Conservation (phyloP, 2,329 filamentous ascomycete species). For the Pseudofabraea citricarpa region DNA sequence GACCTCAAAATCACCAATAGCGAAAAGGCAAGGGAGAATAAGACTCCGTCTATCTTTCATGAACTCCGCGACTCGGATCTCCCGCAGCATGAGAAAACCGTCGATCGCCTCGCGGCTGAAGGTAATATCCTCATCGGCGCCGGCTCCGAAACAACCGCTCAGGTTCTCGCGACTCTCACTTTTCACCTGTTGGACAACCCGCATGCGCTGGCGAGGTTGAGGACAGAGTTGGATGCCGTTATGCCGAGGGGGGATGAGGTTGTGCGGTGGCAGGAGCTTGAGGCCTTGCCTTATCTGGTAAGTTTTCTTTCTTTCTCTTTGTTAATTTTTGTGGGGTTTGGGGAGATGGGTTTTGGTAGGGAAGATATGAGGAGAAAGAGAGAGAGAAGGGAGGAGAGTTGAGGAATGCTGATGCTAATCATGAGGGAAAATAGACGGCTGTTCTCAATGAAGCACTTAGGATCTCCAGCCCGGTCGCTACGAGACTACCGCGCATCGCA, state of each 20-base stretch:
- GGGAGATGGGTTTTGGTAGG: too few species aligned
- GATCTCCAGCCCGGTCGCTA: constrained; percentile 6
- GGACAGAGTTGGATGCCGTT: constrained; percentile 19
- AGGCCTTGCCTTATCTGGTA: constrained; percentile 34
- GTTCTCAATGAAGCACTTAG: constrained; percentile 3
- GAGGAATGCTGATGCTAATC: not conserved
- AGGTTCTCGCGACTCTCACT: constrained; percentile 22
- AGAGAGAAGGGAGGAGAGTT: too few species aligned
- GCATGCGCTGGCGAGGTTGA: constrained; percentile 16
- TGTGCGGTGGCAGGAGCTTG: constrained; percentile 28
- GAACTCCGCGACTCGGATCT: constrained; percentile 28
- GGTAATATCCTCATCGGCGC: constrained; percentile 31
- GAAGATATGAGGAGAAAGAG: too few species aligned
- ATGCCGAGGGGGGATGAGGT: constrained; percentile 14
- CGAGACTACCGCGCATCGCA: constrained; percentile 4
- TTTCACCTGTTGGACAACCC: constrained; percentile 24
- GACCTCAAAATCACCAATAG: not conserved
- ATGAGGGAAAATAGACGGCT: not conserved
- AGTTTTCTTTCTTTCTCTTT: too few species aligned
- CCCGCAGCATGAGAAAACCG: constrained; percentile 30
- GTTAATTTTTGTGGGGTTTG: too few species aligned
- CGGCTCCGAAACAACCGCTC: constrained; percentile 33
- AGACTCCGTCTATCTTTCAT: too few species aligned
- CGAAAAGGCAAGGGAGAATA: too few species aligned
- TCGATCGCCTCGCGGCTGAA: constrained; percentile 31